phyloP scores from a whole-genome alignment of 2,329 filamentous ascomycete species.

The Exophiala viscosa region DNA sequence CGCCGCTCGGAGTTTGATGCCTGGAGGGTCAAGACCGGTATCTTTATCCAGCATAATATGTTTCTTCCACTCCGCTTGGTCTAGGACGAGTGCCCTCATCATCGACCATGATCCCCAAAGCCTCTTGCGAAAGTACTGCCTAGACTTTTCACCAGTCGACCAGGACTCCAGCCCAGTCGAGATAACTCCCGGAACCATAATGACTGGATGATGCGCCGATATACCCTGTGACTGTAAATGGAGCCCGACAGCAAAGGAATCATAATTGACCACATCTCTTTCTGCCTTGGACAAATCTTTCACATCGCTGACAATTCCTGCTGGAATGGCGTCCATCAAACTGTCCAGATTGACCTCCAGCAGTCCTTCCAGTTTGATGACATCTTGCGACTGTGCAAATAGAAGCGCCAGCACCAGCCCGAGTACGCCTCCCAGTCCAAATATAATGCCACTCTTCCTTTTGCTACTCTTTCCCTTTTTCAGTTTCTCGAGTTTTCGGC shows the following conservation, averaged over 20 bases:
- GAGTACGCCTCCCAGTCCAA: conserved; percentile 82
- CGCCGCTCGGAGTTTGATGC: conserved; percentile 84
- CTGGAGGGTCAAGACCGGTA: conserved; percentile 85
- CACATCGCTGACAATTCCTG: conserved; percentile 79
- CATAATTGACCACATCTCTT: conserved; percentile 82
- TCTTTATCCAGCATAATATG: conserved; percentile 95
- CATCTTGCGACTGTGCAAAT: conserved; percentile 82
- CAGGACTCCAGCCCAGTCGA: conserved; percentile 95
- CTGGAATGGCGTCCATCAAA: conserved; percentile 81
- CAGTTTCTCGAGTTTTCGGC: conserved; percentile 43
- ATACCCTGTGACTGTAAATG: conserved; percentile 79
- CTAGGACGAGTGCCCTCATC: conserved; percentile 90
- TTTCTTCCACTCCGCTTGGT: conserved; percentile 90
- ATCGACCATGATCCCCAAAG: conserved; percentile 99
- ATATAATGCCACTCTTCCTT: conserved; percentile 75
- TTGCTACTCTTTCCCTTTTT: conserved; percentile 52
- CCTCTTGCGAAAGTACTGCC: conserved; percentile 88
- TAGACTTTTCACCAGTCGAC: conserved; percentile 80
- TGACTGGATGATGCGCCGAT: conserved; percentile 76
- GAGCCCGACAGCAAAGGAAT: conserved; percentile 86
- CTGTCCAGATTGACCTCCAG: conserved; percentile 74
- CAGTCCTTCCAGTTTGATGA: conserved; percentile 76
- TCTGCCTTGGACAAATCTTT: conserved; percentile 84
- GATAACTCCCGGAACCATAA: conserved; percentile 97
- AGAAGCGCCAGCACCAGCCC: conserved; percentile 85